Base-by-base conservation (phyloP, 306 rosid species). In the Herpetospermum pedunculosum region DNA sequence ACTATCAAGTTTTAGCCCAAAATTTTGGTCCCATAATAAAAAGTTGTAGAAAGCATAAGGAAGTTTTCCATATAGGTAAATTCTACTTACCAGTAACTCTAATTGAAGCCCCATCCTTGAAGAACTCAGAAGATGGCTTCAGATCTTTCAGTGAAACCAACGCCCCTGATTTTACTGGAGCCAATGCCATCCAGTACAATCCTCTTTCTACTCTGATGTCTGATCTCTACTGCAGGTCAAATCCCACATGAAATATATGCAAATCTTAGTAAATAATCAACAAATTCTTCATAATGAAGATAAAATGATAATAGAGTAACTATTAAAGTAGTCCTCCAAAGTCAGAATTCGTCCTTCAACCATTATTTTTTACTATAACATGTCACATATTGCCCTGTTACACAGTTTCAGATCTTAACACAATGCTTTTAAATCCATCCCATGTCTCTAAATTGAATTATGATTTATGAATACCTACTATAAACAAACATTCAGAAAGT, bases 31-130 rank as follows among this genome's bases (percentile, higher is more conserved):
- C 41, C 23, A 28, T 46, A 30, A 30, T 16, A 8, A 14, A 14
- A 44, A 46, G 74, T 44, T 7, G 57, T 46, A 16, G 40, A 70
- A 70, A 28, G 40, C 65, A 47, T 40, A 46, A 70, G 41, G 10
- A n/a, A 13, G 26, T 44, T 46, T 30, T 72, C 3, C 60, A 29
- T 30, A 34, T 72, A 14, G 23, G 21, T 50, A 19, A 74, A 28
- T 76, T 67, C 73, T 85, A 94, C 97, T 82, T 91, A 84, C 88
- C 95, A 48, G 80, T 87, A 73, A 94, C 74, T 86, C 97, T 77
- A 57, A 91, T 76, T 0, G 97, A 89, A 73, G 95, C 84, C 55
- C 96, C 95, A 79, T 89, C 86, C 89, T 81, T 81, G 87, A 85
- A 91, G 84, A 84, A 82, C 2, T 90, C 82, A 41, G 97, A 91